Evolutionary conservation across 768 basidiomycete genomes (phyloP).

Genomic region (Udeniomyces megalosporus): DNA sequence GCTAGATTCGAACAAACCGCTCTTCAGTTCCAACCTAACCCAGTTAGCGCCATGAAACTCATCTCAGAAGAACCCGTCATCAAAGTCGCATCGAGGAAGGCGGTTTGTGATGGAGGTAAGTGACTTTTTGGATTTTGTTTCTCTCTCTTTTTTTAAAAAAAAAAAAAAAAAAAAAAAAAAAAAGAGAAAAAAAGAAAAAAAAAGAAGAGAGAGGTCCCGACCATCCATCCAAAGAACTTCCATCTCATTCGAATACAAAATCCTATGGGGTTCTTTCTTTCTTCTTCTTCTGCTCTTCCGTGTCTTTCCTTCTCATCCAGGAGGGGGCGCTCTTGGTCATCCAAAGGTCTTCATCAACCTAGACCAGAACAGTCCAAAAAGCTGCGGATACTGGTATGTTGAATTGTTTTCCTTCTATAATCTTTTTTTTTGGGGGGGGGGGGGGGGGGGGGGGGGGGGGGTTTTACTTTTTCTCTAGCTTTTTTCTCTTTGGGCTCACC

Average conservation of each 20-base stretch:
- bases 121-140: too few relatives aligned
- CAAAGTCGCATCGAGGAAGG: constrained; percentile 63
- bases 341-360: constrained; percentile 94
- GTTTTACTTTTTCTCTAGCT: too few relatives aligned
- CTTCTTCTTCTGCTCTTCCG: neutral
- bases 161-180: too few relatives aligned
- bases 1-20: constrained; percentile 86
- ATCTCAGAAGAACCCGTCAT: constrained; percentile 71
- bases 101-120: constrained; percentile 90
- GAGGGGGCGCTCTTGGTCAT: constrained; percentile 86
- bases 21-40: constrained; percentile 73
- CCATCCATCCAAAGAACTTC: too few relatives aligned
- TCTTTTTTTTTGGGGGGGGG: neutral
- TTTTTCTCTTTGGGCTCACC: too few relatives aligned
- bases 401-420: neutral
- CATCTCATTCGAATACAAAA: too few relatives aligned
- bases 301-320: constrained; percentile 32
- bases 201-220: too few relatives aligned
- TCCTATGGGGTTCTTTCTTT: too few relatives aligned
- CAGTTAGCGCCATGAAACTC: constrained; percentile 80
- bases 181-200: too few relatives aligned
- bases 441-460: too few relatives aligned
- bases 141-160: too few relatives aligned
- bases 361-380: constrained; percentile 26
- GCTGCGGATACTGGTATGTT: constrained; percentile 9